Base-by-base conservation (phyloP, 441 rosid species). In the Populus trichocarpa region DNA sequence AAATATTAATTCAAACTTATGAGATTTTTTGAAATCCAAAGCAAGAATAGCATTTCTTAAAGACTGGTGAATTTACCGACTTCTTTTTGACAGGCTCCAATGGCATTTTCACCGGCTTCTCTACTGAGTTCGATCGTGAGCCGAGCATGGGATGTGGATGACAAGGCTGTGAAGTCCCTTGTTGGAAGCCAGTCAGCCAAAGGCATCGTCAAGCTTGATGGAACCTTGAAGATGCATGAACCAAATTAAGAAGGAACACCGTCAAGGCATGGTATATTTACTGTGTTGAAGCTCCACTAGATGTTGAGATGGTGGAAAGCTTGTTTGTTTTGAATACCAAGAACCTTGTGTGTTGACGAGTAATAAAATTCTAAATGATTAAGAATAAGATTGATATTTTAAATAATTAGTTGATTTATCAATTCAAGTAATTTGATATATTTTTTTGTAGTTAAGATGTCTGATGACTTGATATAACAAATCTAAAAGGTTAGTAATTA, bases 301-400 rank as follows among this genome's bases (percentile, higher is more conserved):
- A 92, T 72, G 92, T 87, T 0, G 92, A 91, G 68, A 83, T 13
- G 96, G 96, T 8, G 98, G 97, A 2, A 87, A 89, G 64, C 93
- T 92, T 1, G 95, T 2, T 90, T 35, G 90, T 92, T 0, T 72
- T 92, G 86, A 92, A 88, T 80, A 89, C 95, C 11, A 85, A 89
- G 84, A 90, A 92, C 70, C 87, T 93, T 25, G 94, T 64, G 13
- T 12, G 50, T 38, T 38, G 42, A 38, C 12, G 42, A 38, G 42
- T 38, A 38, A 9, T 38, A 38, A 38, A 38, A 9, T 38, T 38
- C 3, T 2, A 38, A 12, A 2, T 38, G 13, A 2, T 38, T 38
- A 38, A 38, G 12, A 38, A 38, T 38, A 38, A 38, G 42, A 38
- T 38, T 38, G 0, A 38, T 38, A 38, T 9, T 3, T 0, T 38